Evolutionary conservation across 2,329 filamentous ascomycete species (phyloP), one percentile per base, ranked within the genome.

Genomic region (Aspergillus ruber): DNA sequence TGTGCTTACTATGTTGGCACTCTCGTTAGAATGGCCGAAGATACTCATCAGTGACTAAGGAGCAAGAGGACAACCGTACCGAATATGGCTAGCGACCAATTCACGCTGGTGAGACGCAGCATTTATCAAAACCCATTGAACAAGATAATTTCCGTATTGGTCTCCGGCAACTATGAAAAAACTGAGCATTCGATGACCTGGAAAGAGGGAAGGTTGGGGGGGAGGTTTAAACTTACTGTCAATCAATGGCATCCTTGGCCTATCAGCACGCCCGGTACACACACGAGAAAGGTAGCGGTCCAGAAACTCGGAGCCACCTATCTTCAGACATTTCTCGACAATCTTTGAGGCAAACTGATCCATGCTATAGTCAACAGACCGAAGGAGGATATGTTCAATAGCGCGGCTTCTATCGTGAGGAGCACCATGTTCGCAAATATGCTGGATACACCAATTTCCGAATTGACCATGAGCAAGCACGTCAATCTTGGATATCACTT

Each of bases 321-420:
- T 95, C 76, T 98, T 98, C 57, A 98, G 82, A 62, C 93, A 98
- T 73, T 98, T 98, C 73, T 98, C 91, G 51, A 98, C 91, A 40
- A 98, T 93, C 71, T 98, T 98, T 50, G 93, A 98, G 39, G 93
- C 94, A 65, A 96, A 98, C 64, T 98, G 93, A 60, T 98, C 93
- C 80, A 95, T 96, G 71, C 91, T 97, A 72, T 97, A 98, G 70
- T 96, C 90, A 13, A 89, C 87, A 27, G 90, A 88, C 70, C 89
- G 95, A 54, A 85, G 85, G 56, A 98, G 86, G 62, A 98, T 91
- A 68, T 97, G 91, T 58, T 98, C 91, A 61, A 96, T 85, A 40
- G 94, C 93, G 57, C 90, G 86, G 70, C 86, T 91, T 60, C 91
- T 90, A 69, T 98, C 94, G 36, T 85, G 84, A 27, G 90, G 86